A percentile compares a stretch with the other conserved stretches of the same genome.
Evolutionary conservation across 306 rosid species (phyloP).

Genomic region (Astragalus glycyphyllos): DNA sequence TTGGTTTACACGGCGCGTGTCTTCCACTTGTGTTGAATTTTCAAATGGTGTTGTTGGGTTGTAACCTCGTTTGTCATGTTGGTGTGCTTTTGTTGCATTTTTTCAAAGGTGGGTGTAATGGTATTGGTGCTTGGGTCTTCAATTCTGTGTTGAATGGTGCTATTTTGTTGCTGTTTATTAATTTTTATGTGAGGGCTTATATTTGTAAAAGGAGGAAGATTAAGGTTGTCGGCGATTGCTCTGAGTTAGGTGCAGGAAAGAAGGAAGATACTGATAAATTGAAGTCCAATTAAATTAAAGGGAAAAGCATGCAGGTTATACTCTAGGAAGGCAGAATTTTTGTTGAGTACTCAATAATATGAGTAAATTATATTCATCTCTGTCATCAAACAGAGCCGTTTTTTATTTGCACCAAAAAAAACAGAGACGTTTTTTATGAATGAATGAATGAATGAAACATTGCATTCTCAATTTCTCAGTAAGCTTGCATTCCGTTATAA

Average conservation of each 20-base stretch:
- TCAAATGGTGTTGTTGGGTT: constrained; percentile 65
- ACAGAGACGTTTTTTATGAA: too few species aligned
- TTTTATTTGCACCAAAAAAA: too few species aligned
- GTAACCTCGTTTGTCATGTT: constrained; percentile 73
- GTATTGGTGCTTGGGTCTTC: constrained; percentile 84
- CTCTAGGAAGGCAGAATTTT: background rate
- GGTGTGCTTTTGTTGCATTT: constrained; percentile 74
- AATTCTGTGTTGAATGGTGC: constrained; percentile 72
- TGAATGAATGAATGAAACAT: too few species aligned
- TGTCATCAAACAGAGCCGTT: background rate
- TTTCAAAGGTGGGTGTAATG: constrained; percentile 77
- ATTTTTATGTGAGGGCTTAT: constrained; percentile 63
- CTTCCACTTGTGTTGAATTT: constrained; percentile 68
- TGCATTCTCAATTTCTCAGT: too few species aligned
- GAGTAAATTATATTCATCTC: background rate
- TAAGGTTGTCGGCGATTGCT: background rate
- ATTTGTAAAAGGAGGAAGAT: constrained; percentile 37
- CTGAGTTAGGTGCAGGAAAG: background rate
- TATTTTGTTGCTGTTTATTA: constrained; percentile 59
- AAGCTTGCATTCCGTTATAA: too few species aligned
- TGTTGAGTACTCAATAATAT: background rate
- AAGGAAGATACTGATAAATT: constrained; percentile 6
- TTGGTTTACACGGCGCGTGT: constrained; percentile 65
- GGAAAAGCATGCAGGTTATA: background rate
- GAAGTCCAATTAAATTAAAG: constrained; percentile 30